Conservation (phyloP, 305 asterid genomes). For the Caryopteris hybrid region DNA sequence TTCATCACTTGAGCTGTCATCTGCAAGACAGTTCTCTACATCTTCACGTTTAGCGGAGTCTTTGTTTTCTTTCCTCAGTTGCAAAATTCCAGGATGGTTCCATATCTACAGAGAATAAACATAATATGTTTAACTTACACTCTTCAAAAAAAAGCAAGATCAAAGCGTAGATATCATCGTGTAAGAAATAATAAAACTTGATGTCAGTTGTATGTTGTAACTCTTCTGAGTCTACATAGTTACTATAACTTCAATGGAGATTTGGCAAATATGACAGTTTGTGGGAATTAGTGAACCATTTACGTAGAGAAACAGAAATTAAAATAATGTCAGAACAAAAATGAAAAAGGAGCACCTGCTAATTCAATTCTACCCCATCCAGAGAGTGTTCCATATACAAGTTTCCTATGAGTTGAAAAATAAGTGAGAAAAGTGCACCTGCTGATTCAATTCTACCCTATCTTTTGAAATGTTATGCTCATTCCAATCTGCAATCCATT, state of each 20-base stretch:
- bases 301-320: too few species aligned
- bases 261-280: neutral
- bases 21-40: constrained; percentile 62
- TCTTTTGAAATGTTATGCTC: neutral
- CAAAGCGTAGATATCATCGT: neutral
- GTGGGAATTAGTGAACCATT: neutral
- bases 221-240: neutral
- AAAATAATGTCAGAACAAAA: too few species aligned
- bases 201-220: neutral
- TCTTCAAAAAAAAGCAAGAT: neutral
- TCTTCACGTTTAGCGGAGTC: constrained; percentile 65
- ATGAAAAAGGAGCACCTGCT: too few species aligned
- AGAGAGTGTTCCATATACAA: neutral
- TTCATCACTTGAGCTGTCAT: constrained; percentile 89
- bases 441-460: neutral
- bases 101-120: constrained; percentile 62
- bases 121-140: constrained; percentile 8
- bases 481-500: neutral
- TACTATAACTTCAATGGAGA: neutral
- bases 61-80: constrained; percentile 77
- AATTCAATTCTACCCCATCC: too few species aligned
- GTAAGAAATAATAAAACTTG: neutral
- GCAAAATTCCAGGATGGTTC: constrained; percentile 99
- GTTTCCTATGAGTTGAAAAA: neutral
- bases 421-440: neutral